A percentile compares a stretch with the other conserved stretches of the same genome.
Evolutionary conservation across 352 stramenopile species (phyloP).

Genomic region (Globisporangium recalcitrans): DNA sequence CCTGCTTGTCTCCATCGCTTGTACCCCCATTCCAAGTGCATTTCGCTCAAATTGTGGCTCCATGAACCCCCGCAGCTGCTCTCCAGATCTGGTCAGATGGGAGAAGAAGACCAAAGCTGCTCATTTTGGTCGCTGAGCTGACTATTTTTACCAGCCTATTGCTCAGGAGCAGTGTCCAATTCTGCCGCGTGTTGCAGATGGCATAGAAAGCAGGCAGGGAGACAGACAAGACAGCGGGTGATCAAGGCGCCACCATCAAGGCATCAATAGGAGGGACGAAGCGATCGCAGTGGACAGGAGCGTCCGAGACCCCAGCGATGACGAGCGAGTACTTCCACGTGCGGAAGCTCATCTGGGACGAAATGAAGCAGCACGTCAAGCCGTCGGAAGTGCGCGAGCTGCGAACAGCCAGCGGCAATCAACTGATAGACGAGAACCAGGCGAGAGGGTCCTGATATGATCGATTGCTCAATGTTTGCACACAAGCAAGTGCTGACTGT

Average conservation of each 20-base stretch:
- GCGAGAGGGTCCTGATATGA: conserved; percentile 24
- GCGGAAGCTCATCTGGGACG: conserved; percentile 70
- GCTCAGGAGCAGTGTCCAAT: background rate
- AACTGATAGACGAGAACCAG: conserved; percentile 66
- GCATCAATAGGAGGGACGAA: background rate
- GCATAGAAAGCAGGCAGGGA: conserved; percentile 2
- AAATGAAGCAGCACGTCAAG: conserved; percentile 46
- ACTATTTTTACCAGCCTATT: conserved; percentile 7
- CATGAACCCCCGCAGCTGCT: background rate
- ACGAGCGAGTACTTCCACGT: conserved; percentile 63
- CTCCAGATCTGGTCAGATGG: background rate
- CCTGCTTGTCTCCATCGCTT: no score
- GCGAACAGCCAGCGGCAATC: conserved; percentile 48
- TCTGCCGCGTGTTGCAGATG: conserved; percentile 1
- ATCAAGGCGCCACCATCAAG: background rate
- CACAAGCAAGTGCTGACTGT: background rate
- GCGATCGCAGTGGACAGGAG: background rate
- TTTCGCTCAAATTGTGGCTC: background rate
- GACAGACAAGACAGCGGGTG: background rate
- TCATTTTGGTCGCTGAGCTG: background rate
- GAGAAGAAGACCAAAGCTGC: background rate
- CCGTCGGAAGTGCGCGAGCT: conserved; percentile 61
- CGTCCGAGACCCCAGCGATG: conserved; percentile 13
- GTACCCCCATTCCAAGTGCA: background rate
- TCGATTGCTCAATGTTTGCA: no score